These are phyloP conservation scores for Dactylellina sp. DNA, from an alignment of 2,329 filamentous ascomycete genomes.

Conservation along the genomic window DNA sequence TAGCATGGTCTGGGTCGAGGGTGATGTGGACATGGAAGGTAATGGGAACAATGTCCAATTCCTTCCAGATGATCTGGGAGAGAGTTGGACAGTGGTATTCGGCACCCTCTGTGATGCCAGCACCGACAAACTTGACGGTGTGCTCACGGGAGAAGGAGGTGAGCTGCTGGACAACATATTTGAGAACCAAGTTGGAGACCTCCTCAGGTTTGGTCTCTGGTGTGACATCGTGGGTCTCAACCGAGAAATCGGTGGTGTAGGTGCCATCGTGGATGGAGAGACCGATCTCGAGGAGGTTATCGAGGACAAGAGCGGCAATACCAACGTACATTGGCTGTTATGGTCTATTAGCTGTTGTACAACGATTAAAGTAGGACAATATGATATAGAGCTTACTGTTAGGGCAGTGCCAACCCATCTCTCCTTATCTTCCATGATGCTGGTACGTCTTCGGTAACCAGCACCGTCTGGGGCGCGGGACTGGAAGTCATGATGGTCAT, in stretches of 20 bases:
- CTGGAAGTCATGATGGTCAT: slow-evolving; percentile 53
- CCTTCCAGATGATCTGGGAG: slow-evolving; percentile 78
- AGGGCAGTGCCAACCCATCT: slow-evolving; percentile 53
- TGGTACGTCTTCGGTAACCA: slow-evolving; percentile 48
- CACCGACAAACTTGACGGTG: slow-evolving; percentile 79
- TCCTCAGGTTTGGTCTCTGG: slow-evolving; percentile 62
- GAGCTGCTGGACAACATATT: slow-evolving; percentile 67
- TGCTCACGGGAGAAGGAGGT: slow-evolving; percentile 67
- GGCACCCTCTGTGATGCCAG: slow-evolving; percentile 74
- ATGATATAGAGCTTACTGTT: slow-evolving; percentile 37
- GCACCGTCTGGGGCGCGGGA: slow-evolving; percentile 52
- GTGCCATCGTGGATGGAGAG: slow-evolving; percentile 79
- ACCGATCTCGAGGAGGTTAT: slow-evolving; percentile 71
- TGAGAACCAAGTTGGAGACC: slow-evolving; percentile 69
- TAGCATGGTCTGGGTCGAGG: slow-evolving; percentile 42
- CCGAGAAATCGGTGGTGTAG: slow-evolving; percentile 79
- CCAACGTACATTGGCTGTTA: slow-evolving; percentile 72
- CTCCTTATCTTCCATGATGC: slow-evolving; percentile 56
- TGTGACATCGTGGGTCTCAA: slow-evolving; percentile 70
- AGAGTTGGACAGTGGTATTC: slow-evolving; percentile 73
- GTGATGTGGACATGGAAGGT: slow-evolving; percentile 67
- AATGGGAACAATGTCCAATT: slow-evolving; percentile 80
- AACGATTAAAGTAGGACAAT: neutral
- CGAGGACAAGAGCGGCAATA: slow-evolving; percentile 70
- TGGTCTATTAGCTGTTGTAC: neutral